phyloP scores from a whole-genome alignment of 495 filamentous ascomycete genomes.

The Penicillium samsonianum region DNA sequence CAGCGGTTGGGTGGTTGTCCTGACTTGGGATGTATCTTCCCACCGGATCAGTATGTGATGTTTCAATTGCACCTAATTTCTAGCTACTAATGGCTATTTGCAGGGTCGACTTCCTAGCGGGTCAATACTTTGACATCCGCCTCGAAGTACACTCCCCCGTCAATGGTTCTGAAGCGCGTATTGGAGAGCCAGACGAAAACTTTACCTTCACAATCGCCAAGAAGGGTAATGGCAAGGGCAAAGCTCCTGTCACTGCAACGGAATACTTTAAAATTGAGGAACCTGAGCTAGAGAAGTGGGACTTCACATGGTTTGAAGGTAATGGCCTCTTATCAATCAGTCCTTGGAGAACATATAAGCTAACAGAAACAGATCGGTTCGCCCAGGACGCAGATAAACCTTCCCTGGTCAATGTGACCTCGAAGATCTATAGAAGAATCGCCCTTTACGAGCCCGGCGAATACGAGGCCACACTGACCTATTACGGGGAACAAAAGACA shows the following conservation, averaged over 20 bases:
- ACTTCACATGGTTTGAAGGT: constrained; percentile 70
- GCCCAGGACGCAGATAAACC: constrained; percentile 62
- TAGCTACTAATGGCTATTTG: neutral
- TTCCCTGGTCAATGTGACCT: constrained; percentile 68
- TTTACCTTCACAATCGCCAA: constrained; percentile 71
- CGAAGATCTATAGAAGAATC: constrained; percentile 67
- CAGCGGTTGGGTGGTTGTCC: constrained; percentile 71
- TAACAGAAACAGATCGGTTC: constrained; percentile 59
- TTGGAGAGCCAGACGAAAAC: constrained; percentile 60
- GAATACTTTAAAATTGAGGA: constrained; percentile 62
- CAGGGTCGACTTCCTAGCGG: constrained; percentile 67
- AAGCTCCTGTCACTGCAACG: constrained; percentile 45
- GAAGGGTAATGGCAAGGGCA: constrained; percentile 37
- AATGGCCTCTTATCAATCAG: constrained; percentile 3
- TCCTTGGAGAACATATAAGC: neutral
- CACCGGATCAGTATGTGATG: constrained; percentile 64
- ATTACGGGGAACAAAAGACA: constrained; percentile 64
- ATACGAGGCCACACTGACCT: constrained; percentile 68
- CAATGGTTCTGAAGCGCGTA: constrained; percentile 71
- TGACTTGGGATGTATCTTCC: constrained; percentile 70
- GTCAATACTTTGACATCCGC: constrained; percentile 74
- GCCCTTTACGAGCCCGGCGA: constrained; percentile 69
- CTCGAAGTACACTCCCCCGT: constrained; percentile 74
- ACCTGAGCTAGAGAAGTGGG: constrained; percentile 67
- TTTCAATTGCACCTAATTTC: neutral